These are phyloP conservation scores for Agrostemma githago DNA, from an alignment of 148 eudicot genomes.

Conservation along the genomic window DNA sequence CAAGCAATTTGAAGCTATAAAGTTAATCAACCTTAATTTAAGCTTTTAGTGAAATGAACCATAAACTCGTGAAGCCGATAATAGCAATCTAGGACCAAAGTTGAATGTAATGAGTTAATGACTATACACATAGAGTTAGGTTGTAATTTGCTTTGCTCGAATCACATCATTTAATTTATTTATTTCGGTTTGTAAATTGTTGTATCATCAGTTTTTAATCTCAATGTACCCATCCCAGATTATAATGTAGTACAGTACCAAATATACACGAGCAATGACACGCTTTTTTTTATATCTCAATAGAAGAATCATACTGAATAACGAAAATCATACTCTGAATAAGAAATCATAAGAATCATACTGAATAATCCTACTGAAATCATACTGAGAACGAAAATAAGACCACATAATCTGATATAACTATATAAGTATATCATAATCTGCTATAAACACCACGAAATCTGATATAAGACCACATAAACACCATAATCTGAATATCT, in stretches of 20 bases:
- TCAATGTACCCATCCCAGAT: neutral
- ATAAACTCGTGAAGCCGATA: neutral
- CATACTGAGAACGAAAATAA: too few species aligned
- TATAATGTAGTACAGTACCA: neutral
- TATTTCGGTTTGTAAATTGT: slow-evolving; percentile 19
- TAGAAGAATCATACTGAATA: too few species aligned
- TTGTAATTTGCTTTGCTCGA: slow-evolving; percentile 18
- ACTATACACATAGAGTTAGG: slow-evolving; percentile 11
- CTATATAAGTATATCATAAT: too few species aligned
- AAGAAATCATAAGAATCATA: too few species aligned
- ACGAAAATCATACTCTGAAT: too few species aligned
- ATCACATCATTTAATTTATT: slow-evolving; percentile 35
- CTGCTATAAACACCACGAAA: too few species aligned
- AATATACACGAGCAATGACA: neutral
- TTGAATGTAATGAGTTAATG: slow-evolving; percentile 1
- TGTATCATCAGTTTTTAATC: neutral
- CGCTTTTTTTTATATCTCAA: slow-evolving; percentile 25
- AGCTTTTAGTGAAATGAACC: neutral
- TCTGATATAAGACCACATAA: too few species aligned
- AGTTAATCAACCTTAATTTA: too few species aligned
- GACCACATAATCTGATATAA: too few species aligned
- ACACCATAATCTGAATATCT: too few species aligned
- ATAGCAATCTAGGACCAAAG: neutral
- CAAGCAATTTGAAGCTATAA: too few species aligned
- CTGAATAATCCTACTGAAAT: too few species aligned